A percentile compares a stretch with the other conserved stretches of the same genome.
phyloP scores from a whole-genome alignment of 306 rosid species.

The Cucumis hystrix region DNA sequence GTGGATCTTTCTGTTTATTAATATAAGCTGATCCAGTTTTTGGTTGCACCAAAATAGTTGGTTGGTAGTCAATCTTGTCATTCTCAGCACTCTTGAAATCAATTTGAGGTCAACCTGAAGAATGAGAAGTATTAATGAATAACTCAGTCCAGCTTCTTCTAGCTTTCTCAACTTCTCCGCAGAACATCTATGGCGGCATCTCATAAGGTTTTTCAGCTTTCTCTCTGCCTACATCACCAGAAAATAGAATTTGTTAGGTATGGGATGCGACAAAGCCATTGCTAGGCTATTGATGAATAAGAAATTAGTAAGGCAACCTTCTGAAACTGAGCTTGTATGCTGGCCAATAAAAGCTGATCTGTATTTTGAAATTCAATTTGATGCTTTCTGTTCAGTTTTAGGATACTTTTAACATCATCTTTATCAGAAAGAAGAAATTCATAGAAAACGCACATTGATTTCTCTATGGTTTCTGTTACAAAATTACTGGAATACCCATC shows the following conservation, averaged over 20 bases:
- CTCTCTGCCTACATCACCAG: constrained; percentile 46
- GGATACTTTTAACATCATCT: constrained; percentile 23
- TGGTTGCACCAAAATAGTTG: constrained; percentile 60
- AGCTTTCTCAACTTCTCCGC: constrained; percentile 68
- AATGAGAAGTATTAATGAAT: constrained; percentile 26
- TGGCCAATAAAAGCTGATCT: constrained; percentile 18
- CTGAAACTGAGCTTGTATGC: constrained; percentile 28
- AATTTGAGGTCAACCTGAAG: constrained; percentile 71
- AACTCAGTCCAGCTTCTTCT: constrained; percentile 22
- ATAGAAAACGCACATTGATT: constrained; percentile 56
- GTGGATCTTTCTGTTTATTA: constrained; percentile 40
- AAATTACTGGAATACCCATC: constrained; percentile 20
- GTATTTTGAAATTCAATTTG: constrained; percentile 31
- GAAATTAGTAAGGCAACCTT: constrained; percentile 33
- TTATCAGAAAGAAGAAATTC: constrained; percentile 53
- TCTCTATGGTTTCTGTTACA: constrained; percentile 40
- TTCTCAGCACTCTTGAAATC: constrained; percentile 54
- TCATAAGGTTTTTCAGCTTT: constrained; percentile 51
- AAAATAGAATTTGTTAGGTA: neutral
- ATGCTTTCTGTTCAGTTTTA: constrained; percentile 2
- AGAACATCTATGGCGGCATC: constrained; percentile 55
- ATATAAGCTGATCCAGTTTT: constrained; percentile 36
- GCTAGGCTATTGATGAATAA: neutral
- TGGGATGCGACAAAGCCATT: neutral
- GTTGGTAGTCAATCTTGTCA: constrained; percentile 51